Evolutionary conservation across 1,284 basidiomycete genomes (phyloP), one percentile per base, ranked within the genome.

Genomic region (Phylloboletellus chloephorus): DNA sequence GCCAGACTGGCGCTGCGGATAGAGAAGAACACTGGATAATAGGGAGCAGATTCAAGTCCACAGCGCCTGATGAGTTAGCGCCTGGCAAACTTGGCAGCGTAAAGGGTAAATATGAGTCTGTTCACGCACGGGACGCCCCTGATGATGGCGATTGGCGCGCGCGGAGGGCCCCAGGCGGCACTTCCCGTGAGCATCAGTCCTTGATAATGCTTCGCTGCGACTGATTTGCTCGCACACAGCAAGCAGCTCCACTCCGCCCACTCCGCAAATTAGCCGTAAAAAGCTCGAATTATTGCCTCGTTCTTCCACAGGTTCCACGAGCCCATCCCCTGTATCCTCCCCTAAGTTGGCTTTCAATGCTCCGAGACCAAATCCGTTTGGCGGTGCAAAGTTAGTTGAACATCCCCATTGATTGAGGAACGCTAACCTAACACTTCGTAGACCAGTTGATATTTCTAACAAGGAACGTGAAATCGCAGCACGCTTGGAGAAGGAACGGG

Each of bases 271-370:
- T 50, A 67, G 68, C 44, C 82, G 92, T 35, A 78, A 78, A 47
- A 90, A 87, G 60, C 74, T 95, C 9, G 86, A 89, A 52, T 78
- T 95, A 26, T 68, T 90, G 3, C 90, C 92, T 25, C 81, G 89
- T 13, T 73, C 86, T 25, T 74, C 73, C 16, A 72, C 64, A 34
- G 71, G 67, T 4, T 87, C 85, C 17, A 71, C 73, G 10, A 71
- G 71, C 19, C 72, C 82, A 12, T 84, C 79, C 19, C 84, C 88
- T 3, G 65, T 91, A 28, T 79, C 85, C 1, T 84, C 86, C 5
- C 80, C 86, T 4, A 86, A 83, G 61, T 74, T 84, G 52, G 67
- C 69, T 4, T 57, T 62, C 19, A 62, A 73, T 12, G 65, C 71
- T 26, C 48, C 64, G 31, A 60, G 66, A 45, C 64, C 72, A 37